phyloP scores from a whole-genome alignment of 441 rosid species.

The Populus hybrid region DNA sequence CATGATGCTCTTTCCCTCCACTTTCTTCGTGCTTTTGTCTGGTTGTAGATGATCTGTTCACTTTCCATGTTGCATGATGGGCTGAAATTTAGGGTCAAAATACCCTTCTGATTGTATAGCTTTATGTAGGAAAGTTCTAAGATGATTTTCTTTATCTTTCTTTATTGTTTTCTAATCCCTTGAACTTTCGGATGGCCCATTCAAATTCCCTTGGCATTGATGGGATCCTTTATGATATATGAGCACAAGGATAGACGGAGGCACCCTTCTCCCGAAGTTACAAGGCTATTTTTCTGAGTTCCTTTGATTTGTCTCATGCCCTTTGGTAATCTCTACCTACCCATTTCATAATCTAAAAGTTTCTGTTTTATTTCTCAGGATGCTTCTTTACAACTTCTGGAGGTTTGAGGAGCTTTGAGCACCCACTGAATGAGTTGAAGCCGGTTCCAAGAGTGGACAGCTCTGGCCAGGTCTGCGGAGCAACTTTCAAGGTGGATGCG shows the following conservation, averaged over 20 bases:
- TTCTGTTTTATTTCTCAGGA: constrained; percentile 39
- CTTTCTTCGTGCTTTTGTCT: not conserved
- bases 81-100: not conserved
- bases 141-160: not conserved
- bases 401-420: constrained; percentile 89
- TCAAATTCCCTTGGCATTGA: not conserved
- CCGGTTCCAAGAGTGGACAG: constrained; percentile 95
- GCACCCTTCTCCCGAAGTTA: no score
- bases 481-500: constrained; percentile 75
- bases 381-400: constrained; percentile 94
- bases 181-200: not conserved
- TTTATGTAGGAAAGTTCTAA: not conserved
- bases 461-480: constrained; percentile 84
- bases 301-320: not conserved
- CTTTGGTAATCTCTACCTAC: not conserved
- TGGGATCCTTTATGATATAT: not conserved
- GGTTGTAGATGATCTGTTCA: not conserved
- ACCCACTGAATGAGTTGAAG: constrained; percentile 86
- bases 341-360: not conserved
- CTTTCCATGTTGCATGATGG: not conserved
- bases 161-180: not conserved
- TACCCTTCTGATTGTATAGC: not conserved
- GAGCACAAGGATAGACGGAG: constrained; percentile 5
- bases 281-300: not conserved
- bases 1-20: not conserved